A percentile compares a stretch with the other conserved stretches of the same genome.
phyloP scores from a whole-genome alignment of 2,329 filamentous ascomycete species.

The Penicillium sp. region DNA sequence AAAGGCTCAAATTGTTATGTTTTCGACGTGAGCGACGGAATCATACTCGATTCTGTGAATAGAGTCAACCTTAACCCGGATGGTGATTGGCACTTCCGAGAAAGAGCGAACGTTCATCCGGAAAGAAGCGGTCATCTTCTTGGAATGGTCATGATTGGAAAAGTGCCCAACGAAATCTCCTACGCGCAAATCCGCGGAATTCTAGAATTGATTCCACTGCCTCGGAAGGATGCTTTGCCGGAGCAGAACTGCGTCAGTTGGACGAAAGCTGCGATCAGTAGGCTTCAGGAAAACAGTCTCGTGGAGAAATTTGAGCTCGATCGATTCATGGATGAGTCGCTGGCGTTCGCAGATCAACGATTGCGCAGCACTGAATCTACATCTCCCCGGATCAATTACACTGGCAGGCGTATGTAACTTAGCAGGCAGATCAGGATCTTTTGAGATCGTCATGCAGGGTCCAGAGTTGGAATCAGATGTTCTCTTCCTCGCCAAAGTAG shows the following conservation, averaged over 20 bases:
- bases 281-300: background rate
- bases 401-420: background rate
- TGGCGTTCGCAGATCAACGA: constrained; percentile 1
- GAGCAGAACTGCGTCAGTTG: constrained; percentile 4
- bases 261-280: background rate
- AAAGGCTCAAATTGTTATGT: constrained; percentile 1
- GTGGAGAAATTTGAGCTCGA: constrained; percentile 1
- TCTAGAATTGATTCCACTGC: constrained; percentile 5
- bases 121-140: constrained; percentile 5
- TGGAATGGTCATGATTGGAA: constrained; percentile 15
- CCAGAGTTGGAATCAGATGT: background rate
- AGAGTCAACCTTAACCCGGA: constrained; percentile 6
- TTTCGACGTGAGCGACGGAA: constrained; percentile 16
- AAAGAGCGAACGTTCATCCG: constrained; percentile 2
- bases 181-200: background rate
- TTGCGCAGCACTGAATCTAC: background rate
- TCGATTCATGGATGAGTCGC: constrained; percentile 1
- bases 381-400: background rate
- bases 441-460: no score
- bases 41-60: background rate
- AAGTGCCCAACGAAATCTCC: constrained; percentile 6
- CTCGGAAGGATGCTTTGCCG: background rate
- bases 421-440: no score
- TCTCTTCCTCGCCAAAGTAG: background rate
- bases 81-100: constrained; percentile 12